A percentile compares a stretch with the other conserved stretches of the same genome.
Conservation (phyloP, 306 rosid species). For the Erythrophleum fordii region DNA sequence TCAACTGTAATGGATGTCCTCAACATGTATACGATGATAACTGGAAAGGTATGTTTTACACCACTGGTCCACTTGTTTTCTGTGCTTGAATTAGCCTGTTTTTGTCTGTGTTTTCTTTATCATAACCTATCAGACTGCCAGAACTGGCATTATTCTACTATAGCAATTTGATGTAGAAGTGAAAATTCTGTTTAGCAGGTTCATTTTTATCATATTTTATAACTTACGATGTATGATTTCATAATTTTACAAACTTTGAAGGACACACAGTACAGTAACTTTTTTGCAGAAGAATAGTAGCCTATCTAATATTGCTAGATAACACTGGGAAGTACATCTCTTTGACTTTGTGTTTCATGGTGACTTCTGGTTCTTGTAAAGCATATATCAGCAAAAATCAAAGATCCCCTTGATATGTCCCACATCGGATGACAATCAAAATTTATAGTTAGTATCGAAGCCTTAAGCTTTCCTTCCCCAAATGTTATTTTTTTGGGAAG, state of each 20-base stretch:
- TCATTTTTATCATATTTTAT: background rate
- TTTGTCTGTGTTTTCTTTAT: background rate
- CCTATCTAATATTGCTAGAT: slow-evolving; percentile 2
- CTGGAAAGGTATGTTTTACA: slow-evolving; percentile 74
- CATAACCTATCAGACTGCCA: background rate
- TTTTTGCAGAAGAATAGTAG: background rate
- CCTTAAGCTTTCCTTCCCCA: too few relatives aligned
- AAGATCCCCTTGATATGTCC: too few relatives aligned
- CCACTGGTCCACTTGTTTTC: slow-evolving; percentile 21
- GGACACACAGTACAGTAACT: background rate
- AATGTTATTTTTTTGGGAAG: too few relatives aligned
- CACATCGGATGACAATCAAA: too few relatives aligned
- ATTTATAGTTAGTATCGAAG: too few relatives aligned
- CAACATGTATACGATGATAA: slow-evolving; percentile 92
- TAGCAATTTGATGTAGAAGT: slow-evolving; percentile 14
- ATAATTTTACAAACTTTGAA: background rate
- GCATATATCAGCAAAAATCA: too few relatives aligned
- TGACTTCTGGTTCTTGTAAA: too few relatives aligned
- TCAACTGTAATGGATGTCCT: slow-evolving; percentile 89
- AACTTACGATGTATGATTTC: background rate
- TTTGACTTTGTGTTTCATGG: too few relatives aligned
- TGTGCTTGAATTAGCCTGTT: slow-evolving; percentile 20
- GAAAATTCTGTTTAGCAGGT: background rate
- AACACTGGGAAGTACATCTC: too few relatives aligned
- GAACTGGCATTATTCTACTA: background rate